A percentile compares a stretch with the other conserved stretches of the same genome.
phyloP scores from a whole-genome alignment of 768 basidiomycete genomes.

The Trametes villosa region DNA sequence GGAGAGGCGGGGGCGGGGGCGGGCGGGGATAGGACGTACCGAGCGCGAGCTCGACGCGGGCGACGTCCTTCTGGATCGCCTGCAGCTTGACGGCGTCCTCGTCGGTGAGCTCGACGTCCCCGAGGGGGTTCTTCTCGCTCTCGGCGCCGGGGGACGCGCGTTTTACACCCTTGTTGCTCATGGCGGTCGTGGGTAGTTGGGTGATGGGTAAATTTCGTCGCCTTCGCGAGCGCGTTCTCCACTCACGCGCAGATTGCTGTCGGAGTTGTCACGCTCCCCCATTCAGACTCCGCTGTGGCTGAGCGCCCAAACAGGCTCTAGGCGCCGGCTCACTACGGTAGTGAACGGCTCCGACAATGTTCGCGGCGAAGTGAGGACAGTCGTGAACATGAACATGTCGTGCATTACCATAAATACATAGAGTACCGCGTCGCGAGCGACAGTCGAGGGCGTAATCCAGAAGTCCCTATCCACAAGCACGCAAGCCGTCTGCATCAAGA shows the following conservation, averaged over 20 bases:
- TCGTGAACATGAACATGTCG: constrained; percentile 5
- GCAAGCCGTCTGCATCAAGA: background rate
- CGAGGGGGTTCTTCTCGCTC: constrained; percentile 67
- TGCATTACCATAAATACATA: constrained; percentile 22
- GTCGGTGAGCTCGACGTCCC: constrained; percentile 68
- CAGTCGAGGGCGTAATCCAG: constrained; percentile 1
- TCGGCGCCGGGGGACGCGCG: constrained; percentile 82
- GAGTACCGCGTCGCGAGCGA: constrained; percentile 10
- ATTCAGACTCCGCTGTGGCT: constrained; percentile 26
- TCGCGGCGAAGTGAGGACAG: background rate
- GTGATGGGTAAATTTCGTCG: constrained; percentile 23
- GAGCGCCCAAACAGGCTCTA: background rate
- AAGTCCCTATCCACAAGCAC: constrained; percentile 7
- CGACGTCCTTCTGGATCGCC: constrained; percentile 67
- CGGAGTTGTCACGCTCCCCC: constrained; percentile 26
- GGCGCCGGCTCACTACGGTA: background rate
- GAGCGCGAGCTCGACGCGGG: constrained; percentile 70
- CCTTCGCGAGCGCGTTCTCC: constrained; percentile 20
- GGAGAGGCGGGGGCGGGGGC: background rate
- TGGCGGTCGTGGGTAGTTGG: constrained; percentile 16
- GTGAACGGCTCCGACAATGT: background rate
- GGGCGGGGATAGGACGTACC: constrained; percentile 53
- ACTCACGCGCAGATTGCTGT: constrained; percentile 15
- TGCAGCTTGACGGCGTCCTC: constrained; percentile 74
- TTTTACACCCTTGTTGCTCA: constrained; percentile 48